These are phyloP conservation scores for Chlorella sorokiniana DNA, from an alignment of 139 green algal genomes.

Conservation along the genomic window DNA sequence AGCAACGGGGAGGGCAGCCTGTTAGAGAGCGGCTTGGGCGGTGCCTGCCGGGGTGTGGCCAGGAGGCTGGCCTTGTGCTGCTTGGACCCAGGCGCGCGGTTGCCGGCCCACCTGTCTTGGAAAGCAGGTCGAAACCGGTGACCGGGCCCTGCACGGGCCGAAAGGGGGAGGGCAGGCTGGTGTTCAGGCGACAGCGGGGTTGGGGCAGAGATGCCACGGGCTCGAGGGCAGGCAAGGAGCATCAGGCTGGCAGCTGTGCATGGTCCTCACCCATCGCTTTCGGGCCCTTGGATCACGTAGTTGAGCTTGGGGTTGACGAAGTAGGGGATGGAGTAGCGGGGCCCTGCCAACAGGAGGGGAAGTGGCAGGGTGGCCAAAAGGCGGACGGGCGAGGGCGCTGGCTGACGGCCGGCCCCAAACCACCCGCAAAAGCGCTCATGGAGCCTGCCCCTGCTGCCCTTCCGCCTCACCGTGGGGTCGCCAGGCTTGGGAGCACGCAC, in stretches of 20 bases:
- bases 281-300: too few species aligned
- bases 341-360: not conserved
- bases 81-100: not conserved
- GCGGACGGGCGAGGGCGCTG: too few species aligned
- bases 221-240: too few species aligned
- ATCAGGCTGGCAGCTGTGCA: too few species aligned
- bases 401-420: too few species aligned
- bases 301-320: conserved; percentile 12
- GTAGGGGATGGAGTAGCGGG: conserved; percentile 38
- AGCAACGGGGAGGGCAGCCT: too few species aligned
- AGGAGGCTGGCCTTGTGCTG: not conserved
- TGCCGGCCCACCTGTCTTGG: not conserved
- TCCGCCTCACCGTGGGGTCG: conserved; percentile 20
- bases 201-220: too few species aligned
- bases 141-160: not conserved
- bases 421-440: too few species aligned
- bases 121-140: not conserved
- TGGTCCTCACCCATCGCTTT: too few species aligned
- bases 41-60: not conserved
- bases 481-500: conserved; percentile 29
- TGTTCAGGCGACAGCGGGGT: too few species aligned
- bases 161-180: not conserved
- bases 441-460: not conserved
- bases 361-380: not conserved
- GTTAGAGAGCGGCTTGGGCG: too few species aligned